phyloP scores from a whole-genome alignment of 2,329 filamentous ascomycete species.

The Neurospora sp. region DNA sequence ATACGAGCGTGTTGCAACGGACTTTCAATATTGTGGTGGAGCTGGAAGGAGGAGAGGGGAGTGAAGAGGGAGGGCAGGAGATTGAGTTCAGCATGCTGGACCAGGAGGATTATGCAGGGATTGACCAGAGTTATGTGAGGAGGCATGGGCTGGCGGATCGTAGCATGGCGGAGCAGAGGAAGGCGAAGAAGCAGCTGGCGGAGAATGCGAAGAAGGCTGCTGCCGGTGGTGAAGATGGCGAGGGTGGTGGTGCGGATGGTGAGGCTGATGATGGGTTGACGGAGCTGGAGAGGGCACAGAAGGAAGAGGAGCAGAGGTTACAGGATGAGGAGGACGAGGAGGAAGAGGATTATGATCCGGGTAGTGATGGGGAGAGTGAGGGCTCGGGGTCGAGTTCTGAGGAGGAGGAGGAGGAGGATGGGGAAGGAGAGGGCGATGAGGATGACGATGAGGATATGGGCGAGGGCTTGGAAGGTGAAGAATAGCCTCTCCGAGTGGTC shows the following conservation, averaged over 20 bases:
- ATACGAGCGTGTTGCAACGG: slow-evolving; percentile 56
- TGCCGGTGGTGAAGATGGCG: slow-evolving; percentile 25
- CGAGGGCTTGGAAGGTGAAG: slow-evolving; percentile 11
- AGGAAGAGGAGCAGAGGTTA: slow-evolving; percentile 41
- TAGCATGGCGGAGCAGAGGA: slow-evolving; percentile 59
- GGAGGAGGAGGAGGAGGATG: slow-evolving; percentile 44
- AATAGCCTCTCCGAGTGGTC: not conserved
- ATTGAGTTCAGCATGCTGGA: slow-evolving; percentile 62
- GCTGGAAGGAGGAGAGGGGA: slow-evolving; percentile 33
- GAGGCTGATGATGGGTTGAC: slow-evolving; percentile 32
- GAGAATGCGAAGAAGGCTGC: slow-evolving; percentile 46
- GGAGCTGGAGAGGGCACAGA: slow-evolving; percentile 39
- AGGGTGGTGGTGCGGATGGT: slow-evolving; percentile 24
- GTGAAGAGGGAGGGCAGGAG: slow-evolving; percentile 44
- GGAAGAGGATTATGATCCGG: slow-evolving; percentile 58
- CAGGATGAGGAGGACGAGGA: slow-evolving; percentile 55
- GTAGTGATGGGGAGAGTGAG: slow-evolving; percentile 49
- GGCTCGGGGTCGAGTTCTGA: slow-evolving; percentile 42
- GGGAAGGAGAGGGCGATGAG: slow-evolving; percentile 33
- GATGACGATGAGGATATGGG: slow-evolving; percentile 26
- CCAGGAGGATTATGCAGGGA: slow-evolving; percentile 56
- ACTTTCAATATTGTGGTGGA: slow-evolving; percentile 62
- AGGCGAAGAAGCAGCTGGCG: slow-evolving; percentile 52
- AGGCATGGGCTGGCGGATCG: slow-evolving; percentile 53
- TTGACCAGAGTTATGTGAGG: slow-evolving; percentile 53